Evolutionary conservation across 805 yeast genomes (phyloP), one percentile per base, ranked within the genome.

Genomic region (Candida nemodendra): DNA sequence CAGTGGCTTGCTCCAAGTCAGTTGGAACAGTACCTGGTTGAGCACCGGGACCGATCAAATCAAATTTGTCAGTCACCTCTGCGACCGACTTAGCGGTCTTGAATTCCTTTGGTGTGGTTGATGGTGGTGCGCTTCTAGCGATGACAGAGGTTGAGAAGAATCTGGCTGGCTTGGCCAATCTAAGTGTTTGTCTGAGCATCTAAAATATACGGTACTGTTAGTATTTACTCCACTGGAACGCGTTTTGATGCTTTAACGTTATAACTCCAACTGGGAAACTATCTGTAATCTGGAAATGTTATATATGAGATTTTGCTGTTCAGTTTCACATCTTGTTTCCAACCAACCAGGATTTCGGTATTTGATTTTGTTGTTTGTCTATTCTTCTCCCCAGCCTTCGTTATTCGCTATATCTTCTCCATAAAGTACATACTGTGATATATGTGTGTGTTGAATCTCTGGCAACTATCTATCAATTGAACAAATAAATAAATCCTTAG

Each of bases 1-100:
- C 99, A 35, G 99, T 93, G 57, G 97, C 89, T 74, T 91, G 98
- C 59, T 93, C 96, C 52, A 86, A 63, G 66, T 90, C 96, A 44
- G 95, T 80, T 65, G 98, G 97, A 61, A 93, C 82, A 34, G 82
- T 73, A 52, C 91, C 95, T 37, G 55, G 58, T 53, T 77, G 75
- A 50, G 95, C 95, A 78, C 97, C 98, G 39, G 84, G 80, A 66
- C 97, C 96, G 53, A 89, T 78, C 65, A 91, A 78, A 39, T 88
- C 74, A 50, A 75, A 78, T 35, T 81, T 76, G 59, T 87, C 88
- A 36, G 79, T 74, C 53, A 91, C 95, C 64, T 91, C 95, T 40
- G 82, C 69, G 56, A 91, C 75, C 37, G 59, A 69, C 44, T 68
- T 56, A 41, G 95, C 91, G 44, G 88, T 80, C 64, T 77, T 78